These are phyloP conservation scores for Yamadazyma songkhlaensis DNA, from an alignment of 1,139 yeast species.

Conservation along the genomic window DNA sequence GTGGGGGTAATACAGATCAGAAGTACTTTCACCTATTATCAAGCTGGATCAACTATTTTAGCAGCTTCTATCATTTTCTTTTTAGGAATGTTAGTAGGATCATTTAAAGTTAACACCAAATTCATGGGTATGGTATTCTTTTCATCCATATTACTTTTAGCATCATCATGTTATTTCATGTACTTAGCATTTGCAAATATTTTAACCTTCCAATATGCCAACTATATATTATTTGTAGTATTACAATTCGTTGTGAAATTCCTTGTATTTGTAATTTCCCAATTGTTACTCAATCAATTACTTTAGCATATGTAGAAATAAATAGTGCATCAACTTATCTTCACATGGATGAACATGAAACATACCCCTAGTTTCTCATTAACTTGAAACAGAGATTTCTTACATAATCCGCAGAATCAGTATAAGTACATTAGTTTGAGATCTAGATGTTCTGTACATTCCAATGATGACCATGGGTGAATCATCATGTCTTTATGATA, in stretches of 20 bases:
- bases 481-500: too few relatives aligned
- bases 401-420: too few relatives aligned
- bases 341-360: too few relatives aligned
- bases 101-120: constrained; percentile 1
- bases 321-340: too few relatives aligned
- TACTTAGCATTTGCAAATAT: constrained; percentile 10
- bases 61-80: constrained; percentile 8
- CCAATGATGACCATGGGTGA: too few relatives aligned
- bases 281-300: constrained; percentile 5
- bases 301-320: neutral
- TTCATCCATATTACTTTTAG: constrained; percentile 6
- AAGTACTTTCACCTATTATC: constrained; percentile 11
- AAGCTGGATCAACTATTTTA: constrained; percentile 11
- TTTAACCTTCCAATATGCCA: constrained; percentile 8
- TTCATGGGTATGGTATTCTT: constrained; percentile 7
- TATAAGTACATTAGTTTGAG: too few relatives aligned
- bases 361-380: too few relatives aligned
- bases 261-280: constrained; percentile 7
- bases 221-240: constrained; percentile 11
- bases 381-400: too few relatives aligned
- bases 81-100: neutral
- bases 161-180: constrained; percentile 11
- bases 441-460: too few relatives aligned
- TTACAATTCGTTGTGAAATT: constrained; percentile 11
- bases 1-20: constrained; percentile 12